Base-by-base conservation (phyloP, 352 stramenopile species). In the Thalassiosira hispida region DNA sequence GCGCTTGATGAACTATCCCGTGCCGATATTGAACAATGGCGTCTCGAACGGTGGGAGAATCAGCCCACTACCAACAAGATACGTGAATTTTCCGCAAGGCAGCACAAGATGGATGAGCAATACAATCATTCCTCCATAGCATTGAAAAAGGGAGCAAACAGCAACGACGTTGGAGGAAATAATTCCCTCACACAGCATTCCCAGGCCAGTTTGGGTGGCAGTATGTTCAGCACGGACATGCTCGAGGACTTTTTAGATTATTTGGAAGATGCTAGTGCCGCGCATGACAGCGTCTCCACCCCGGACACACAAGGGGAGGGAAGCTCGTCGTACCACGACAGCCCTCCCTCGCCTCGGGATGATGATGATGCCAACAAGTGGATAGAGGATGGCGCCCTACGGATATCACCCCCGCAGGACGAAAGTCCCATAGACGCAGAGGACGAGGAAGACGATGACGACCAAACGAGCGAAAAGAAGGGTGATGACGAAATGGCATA, bases 1-100 rank as follows among this genome's bases (percentile, higher is more conserved):
- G 12, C 56, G 20, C 20, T 65, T 0, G 14, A 44, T 35, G 18
- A n/a, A 51, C 5, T 33, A 12, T 65, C 20, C 11, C 23, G 16
- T 1, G 44, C 4, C 0, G 44, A 70, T 33, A 56, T 77, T 16
- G 68, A 77, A 52, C 31, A 56, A 18, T 77, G 55, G 68, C 22
- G 60, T 12, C 7, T 68, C 29, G 52, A 42, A 57, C 38, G 65
- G 33, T 64, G 47, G 47, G 49, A 40, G 44, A 73, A 27, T 73
- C n/a, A 64, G 23, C 56, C 35, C 2, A 65, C 18, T 9, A 46
- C 61, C 4, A 62, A 60, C 22, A 70, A 77, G 11, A 70, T 89
- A 35, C 71, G 77, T 49, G 18, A 68, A 16, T 87, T 77, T 79
- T 89, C 81, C 60, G n/a, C 61, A 40, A 14, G 87, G 49, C 27